phyloP scores from a whole-genome alignment of 257 asterid genomes.

The Solanum piurae region DNA sequence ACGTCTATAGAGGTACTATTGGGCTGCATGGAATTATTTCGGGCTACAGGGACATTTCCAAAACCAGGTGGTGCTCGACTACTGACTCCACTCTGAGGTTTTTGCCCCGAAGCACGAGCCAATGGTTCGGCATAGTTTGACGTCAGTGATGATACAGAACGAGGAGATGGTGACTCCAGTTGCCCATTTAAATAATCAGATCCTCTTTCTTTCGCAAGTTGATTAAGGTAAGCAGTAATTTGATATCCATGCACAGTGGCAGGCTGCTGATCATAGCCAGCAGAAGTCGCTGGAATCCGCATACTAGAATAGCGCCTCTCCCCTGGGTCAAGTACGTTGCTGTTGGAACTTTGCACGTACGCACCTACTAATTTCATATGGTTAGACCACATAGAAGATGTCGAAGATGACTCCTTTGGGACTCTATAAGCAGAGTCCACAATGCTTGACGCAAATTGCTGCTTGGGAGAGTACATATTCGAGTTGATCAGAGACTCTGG shows the following conservation, averaged over 20 bases:
- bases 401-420: conserved; percentile 15
- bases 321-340: conserved; percentile 31
- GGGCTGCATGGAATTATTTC: conserved; percentile 60
- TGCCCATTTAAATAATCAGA: conserved; percentile 20
- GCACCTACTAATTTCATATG: conserved; percentile 34
- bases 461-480: conserved; percentile 40
- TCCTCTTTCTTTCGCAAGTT: conserved; percentile 22
- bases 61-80: conserved; percentile 75
- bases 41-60: conserved; percentile 56
- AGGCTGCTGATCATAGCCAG: conserved; percentile 67
- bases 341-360: conserved; percentile 32
- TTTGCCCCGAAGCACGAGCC: conserved; percentile 36
- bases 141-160: conserved; percentile 27
- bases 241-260: conserved; percentile 79
- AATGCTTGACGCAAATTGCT: conserved; percentile 35
- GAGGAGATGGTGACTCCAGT: conserved; percentile 20
- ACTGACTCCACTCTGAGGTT: conserved; percentile 54
- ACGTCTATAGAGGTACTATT: conserved; percentile 39
- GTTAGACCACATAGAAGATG: conserved; percentile 33
- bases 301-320: conserved; percentile 82
- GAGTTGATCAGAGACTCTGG: conserved; percentile 43
- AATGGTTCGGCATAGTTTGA: conserved; percentile 30
- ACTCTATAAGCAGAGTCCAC: conserved; percentile 44
- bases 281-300: conserved; percentile 64
- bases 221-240: conserved; percentile 39